Evolutionary conservation across 2,329 filamentous ascomycete genomes (phyloP), one percentile per base, ranked within the genome.

Genomic region (Hysterium pulicare): DNA sequence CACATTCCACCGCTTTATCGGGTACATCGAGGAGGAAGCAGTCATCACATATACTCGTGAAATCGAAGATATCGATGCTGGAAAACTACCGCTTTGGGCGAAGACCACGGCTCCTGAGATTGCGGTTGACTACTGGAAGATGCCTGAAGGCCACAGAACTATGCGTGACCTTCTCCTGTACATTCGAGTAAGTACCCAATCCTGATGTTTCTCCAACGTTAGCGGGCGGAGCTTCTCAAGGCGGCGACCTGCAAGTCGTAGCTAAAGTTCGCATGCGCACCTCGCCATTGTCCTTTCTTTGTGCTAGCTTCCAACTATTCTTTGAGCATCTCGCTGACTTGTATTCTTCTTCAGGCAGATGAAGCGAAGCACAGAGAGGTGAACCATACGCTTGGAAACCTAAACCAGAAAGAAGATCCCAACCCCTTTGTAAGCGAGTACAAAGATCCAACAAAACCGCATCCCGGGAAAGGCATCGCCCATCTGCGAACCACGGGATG

Each of bases 11-110:
- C 85, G 93, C 33, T 97, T 98, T 67, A 90, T 97, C 40, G 93
- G 90, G 2, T 97, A 97, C 57, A 81, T 98, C 10, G 93, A 98
- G 68, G 93, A 98, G 66, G 93, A 98, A 68, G 93, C 93, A 7
- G 91, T 97, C 1, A 79, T 95, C 61, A 98, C 93, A 0, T 98
- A 98, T 72, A 93, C 89, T 0, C 83, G 90, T 38, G 87, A 89
- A 47, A 86, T 97, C 56, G 75, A 82, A 52, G 93, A 97, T 60
- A 79, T 98, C 19, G 90, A 97, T 45, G 76, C 78, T 2, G 91
- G 91, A n/a, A 79, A 81, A 45, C 72, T 96, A 11, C 90, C 90
- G 1, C 82, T 82, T 55, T 98, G 93, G 90, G 74, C 80, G 20
- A 78, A 82, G 6, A 83, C 95, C 58, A 57, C 77, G 40, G 88